Base-by-base conservation (phyloP, 140 eudicot genomes). In the Flaveria floridana region DNA sequence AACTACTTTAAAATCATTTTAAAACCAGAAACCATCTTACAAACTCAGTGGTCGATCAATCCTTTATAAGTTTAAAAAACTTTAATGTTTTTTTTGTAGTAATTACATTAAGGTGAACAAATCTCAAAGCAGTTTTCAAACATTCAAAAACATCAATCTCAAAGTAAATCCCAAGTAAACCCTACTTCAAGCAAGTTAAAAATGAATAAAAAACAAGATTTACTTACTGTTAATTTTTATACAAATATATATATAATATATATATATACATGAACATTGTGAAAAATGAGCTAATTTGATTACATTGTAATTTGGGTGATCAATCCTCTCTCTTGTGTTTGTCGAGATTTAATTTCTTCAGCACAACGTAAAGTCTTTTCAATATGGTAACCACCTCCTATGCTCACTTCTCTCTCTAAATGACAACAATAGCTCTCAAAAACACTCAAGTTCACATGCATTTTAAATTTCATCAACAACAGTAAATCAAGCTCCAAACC, bases 381-480 rank as follows among this genome's bases (percentile, higher is more conserved):
- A 11, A 94, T 85, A 51, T 94, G 87, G 69, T 86, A 94, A 34
- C 97, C 96, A 58, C 99, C 99, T 78, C 99, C 99, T 65, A 88
- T 90, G 82, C 99, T 81, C 48, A 94, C 99, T 88, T 94, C 99
- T 71, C 99, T 86, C 76, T 94, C 95, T 79, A 94, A 83, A 84
- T 94, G 99, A 56, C 91, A 68, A 81, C 99, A 94, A 71, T 94
- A 90, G 72, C 97, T 88, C 88, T 94, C 95, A 44, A 83, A 94
- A 37, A 94, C 99, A 82, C 96, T 94, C 85, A 90, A 89, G 78
- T 94, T 94, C 51, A 94, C 99, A 74, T 94, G 99, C 78, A 90
- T 77, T 72, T 88, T 94, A 76, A 94, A 94, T 12, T 91, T 88
- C 96, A 94, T 87, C 89, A 90, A 2, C 79, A 94, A 86, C 25